phyloP scores from a whole-genome alignment of 306 rosid species.

The Cucumis hystrix region DNA sequence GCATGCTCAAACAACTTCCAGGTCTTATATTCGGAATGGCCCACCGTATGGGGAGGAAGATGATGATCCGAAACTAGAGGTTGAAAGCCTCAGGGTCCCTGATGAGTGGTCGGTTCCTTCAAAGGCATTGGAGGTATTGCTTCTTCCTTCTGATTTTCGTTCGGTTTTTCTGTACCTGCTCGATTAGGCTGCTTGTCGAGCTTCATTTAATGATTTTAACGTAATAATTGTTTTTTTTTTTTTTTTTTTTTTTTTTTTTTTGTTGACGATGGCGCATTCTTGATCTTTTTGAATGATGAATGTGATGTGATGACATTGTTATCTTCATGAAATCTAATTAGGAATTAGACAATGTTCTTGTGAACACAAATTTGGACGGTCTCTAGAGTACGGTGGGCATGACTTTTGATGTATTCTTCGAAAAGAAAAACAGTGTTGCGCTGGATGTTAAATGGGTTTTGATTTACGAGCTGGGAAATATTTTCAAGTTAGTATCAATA shows the following conservation, averaged over 20 bases:
- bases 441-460: background rate
- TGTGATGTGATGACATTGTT: background rate
- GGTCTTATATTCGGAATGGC: constrained; percentile 18
- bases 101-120: constrained; percentile 54
- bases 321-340: too few relatives aligned
- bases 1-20: constrained; percentile 2
- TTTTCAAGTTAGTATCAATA: background rate
- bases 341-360: background rate
- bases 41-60: constrained; percentile 16
- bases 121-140: constrained; percentile 51
- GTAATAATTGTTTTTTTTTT: background rate
- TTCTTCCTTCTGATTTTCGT: too few relatives aligned
- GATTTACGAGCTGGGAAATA: background rate
- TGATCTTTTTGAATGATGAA: background rate
- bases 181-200: background rate
- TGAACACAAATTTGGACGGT: background rate
- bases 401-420: background rate
- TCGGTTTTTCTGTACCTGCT: background rate
- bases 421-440: too few relatives aligned
- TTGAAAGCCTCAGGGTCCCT: constrained; percentile 65
- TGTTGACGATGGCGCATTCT: background rate
- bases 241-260: background rate
- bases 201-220: background rate
- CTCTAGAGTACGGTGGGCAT: background rate
- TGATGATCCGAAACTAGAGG: constrained; percentile 21